Base-by-base conservation (phyloP, 768 basidiomycete species). In the Calvatia gigantea region DNA sequence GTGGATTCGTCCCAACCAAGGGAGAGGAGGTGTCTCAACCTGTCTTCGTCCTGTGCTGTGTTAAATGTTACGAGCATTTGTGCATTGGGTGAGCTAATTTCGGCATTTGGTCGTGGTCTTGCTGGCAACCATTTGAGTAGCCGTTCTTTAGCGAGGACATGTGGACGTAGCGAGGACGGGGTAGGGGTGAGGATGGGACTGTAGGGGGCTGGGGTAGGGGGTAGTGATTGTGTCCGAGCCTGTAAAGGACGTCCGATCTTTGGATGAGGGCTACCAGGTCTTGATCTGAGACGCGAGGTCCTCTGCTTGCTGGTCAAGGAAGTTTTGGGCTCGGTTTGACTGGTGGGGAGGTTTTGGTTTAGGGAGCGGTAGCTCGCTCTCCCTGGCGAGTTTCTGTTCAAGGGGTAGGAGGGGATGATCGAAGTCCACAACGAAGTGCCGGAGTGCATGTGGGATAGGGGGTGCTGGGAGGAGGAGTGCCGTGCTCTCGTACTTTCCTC, bases 1-100 rank as follows among this genome's bases (percentile, higher is more conserved):
- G 75, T 80, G 6, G 58, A 49, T 1, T 64, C 58, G 0, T 63
- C 66, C 69, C 69, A 77, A n/a, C n/a, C n/a, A n/a, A n/a, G n/a
- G n/a, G n/a, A n/a, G n/a, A n/a, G n/a, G n/a, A n/a, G n/a, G n/a
- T n/a, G n/a, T n/a, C n/a, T n/a, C n/a, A n/a, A n/a, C n/a, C n/a
- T 0, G 67, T 65, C 0, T 45, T 33, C 1, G 37, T 38, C 4
- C 73, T 60, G 0, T 73, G 67, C 0, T 56, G 46, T 0, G 57
- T 42, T 4, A 78, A 67, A 0, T 63, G 58, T 0, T 58, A 29
- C 1, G n/a, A n/a, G 68, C 15, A 21, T 73, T 68, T 1, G 5
- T n/a, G 19, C 32, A 7, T 51, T 50, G 17, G 62, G 49, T 12
- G 47, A 7, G 54, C 38, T 0, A 2, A 37, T n/a, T n/a, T n/a